Evolutionary conservation across 441 rosid species (phyloP).

Genomic region (Jatropha podagrica): DNA sequence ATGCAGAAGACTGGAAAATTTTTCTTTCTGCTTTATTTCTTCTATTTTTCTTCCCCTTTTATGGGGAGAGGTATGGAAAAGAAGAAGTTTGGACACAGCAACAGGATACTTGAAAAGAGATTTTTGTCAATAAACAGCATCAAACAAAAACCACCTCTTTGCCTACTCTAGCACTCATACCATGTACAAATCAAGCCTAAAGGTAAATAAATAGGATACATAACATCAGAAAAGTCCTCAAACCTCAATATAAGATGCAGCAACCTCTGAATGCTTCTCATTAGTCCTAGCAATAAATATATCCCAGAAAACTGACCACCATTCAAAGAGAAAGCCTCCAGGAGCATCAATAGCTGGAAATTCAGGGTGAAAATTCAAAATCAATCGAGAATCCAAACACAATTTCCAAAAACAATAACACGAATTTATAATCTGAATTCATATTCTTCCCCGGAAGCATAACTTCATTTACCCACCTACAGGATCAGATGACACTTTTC

Average conservation of each 20-base stretch:
- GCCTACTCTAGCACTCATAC: not conserved
- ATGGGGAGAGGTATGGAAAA: not conserved
- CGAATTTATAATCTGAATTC: not conserved
- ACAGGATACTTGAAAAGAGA: not conserved
- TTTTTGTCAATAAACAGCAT: not conserved
- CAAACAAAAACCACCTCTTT: not conserved
- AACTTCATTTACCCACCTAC: constrained; percentile 54
- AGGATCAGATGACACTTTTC: constrained; percentile 81
- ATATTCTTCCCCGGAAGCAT: not conserved
- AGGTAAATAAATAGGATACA: not conserved
- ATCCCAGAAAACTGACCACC: constrained; percentile 99
- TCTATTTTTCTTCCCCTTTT: no score
- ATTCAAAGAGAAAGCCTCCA: constrained; percentile 89
- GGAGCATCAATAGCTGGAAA: constrained; percentile 88
- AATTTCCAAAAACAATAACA: not conserved
- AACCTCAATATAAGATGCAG: constrained; percentile 79
- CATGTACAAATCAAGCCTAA: not conserved
- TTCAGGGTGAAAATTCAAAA: constrained; percentile 22
- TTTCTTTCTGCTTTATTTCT: not conserved
- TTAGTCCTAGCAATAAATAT: constrained; percentile 78
- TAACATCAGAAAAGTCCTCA: not conserved
- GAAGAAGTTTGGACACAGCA: not conserved
- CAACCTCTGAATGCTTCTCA: constrained; percentile 78
- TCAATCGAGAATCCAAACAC: constrained; percentile 5
- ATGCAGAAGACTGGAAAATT: not conserved